A percentile compares a stretch with the other conserved stretches of the same genome.
These are phyloP conservation scores for Camellia granthamiana DNA, from an alignment of 148 eudicot genomes.

Conservation along the genomic window DNA sequence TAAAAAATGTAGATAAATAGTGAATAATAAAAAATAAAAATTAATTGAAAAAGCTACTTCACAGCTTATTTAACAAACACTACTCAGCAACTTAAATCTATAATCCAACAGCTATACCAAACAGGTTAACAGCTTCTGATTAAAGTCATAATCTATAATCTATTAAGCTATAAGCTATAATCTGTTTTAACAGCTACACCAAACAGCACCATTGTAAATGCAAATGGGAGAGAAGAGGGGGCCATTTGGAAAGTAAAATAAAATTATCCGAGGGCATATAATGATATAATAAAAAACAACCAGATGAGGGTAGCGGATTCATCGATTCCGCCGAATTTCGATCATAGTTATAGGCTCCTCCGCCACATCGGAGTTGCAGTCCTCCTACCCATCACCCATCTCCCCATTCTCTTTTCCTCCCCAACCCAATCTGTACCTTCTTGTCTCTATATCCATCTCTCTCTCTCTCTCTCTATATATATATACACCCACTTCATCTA, in stretches of 20 bases:
- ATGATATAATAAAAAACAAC: neutral
- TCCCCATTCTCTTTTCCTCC: neutral
- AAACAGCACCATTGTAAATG: too few species aligned
- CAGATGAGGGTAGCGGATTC: conserved; percentile 19
- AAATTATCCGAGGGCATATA: conserved; percentile 6
- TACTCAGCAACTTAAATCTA: too few species aligned
- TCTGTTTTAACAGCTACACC: too few species aligned
- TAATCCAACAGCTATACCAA: too few species aligned
- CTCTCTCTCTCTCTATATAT: neutral
- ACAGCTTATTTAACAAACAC: too few species aligned
- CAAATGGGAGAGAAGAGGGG: neutral
- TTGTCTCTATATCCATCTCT: too few species aligned
- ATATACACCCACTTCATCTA: neutral
- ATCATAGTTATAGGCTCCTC: conserved; percentile 23
- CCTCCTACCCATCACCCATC: neutral
- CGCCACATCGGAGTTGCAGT: conserved; percentile 29
- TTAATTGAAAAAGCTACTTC: too few species aligned
- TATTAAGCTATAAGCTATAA: too few species aligned
- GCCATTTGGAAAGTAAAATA: neutral
- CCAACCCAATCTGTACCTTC: neutral
- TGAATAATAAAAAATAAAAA: too few species aligned
- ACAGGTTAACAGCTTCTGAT: too few species aligned
- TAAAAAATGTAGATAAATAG: too few species aligned
- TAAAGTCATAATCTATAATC: too few species aligned
- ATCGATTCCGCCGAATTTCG: conserved; percentile 18